A percentile compares a stretch with the other conserved stretches of the same genome.
These are phyloP conservation scores for Starmerella potacharoeniae DNA, from an alignment of 805 yeast species.

Conservation along the genomic window DNA sequence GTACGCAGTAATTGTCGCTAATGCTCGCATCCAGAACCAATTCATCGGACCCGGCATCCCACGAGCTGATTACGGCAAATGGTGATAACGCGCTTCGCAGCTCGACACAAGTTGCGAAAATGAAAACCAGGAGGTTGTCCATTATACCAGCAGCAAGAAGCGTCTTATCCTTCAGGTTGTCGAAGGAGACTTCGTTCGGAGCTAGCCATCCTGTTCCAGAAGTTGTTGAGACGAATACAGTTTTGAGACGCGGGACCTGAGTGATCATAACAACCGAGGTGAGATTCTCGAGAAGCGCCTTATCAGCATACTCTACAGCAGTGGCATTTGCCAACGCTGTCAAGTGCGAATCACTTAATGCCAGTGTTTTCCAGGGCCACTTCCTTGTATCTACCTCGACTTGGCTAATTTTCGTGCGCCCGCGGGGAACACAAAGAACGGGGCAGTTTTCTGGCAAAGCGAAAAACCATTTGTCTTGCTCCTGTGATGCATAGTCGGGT, in stretches of 20 bases:
- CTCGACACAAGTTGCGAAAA: background rate
- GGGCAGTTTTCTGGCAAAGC: background rate
- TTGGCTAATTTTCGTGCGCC: background rate
- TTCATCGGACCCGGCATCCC: background rate
- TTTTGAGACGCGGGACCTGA: background rate
- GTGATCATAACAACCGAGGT: background rate
- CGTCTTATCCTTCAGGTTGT: background rate
- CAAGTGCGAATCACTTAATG: background rate
- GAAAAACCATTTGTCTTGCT: background rate
- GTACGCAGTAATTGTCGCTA: background rate
- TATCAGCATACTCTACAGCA: background rate
- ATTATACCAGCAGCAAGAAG: background rate
- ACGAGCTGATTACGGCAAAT: background rate
- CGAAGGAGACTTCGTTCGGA: background rate
- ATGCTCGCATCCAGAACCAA: background rate
- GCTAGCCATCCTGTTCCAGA: background rate
- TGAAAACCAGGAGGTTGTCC: background rate
- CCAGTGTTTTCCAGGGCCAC: slow-evolving; percentile 6
- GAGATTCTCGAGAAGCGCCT: background rate
- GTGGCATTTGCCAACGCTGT: background rate
- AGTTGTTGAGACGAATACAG: background rate
- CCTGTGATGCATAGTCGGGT: background rate
- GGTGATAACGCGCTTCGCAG: background rate
- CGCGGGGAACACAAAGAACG: background rate
- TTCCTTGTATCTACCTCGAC: slow-evolving; percentile 9